phyloP scores from a whole-genome alignment of 140 eudicot species.

The Stevia rebaudiana region DNA sequence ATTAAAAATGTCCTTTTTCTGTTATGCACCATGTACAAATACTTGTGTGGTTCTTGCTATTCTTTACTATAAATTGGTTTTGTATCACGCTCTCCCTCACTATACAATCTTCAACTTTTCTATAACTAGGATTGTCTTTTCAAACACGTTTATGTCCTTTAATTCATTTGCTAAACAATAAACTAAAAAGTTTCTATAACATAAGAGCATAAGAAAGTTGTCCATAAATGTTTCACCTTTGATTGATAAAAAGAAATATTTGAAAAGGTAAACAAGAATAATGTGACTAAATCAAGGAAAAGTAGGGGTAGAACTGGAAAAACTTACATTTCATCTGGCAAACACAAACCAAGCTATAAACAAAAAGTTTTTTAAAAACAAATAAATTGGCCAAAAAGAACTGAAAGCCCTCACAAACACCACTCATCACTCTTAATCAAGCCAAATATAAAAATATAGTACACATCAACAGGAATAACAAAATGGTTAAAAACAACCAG shows the following conservation, averaged over 20 bases:
- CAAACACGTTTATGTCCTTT: background rate
- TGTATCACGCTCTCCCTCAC: background rate
- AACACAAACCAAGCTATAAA: constrained; percentile 24
- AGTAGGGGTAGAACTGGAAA: background rate
- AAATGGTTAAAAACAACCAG: constrained; percentile 26
- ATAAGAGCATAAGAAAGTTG: background rate
- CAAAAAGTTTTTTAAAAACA: constrained; percentile 10
- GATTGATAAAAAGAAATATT: background rate
- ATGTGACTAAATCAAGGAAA: background rate
- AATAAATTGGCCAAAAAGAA: background rate
- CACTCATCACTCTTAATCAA: constrained; percentile 31
- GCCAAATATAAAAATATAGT: constrained; percentile 19
- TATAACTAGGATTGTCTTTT: background rate
- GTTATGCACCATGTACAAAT: background rate
- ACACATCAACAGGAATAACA: constrained; percentile 38
- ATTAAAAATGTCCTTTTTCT: no score
- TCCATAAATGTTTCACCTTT: background rate
- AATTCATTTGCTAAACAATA: background rate
- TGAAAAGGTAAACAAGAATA: background rate
- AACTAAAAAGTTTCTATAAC: background rate
- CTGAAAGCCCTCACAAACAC: constrained; percentile 20
- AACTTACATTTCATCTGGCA: constrained; percentile 4
- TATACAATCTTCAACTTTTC: background rate
- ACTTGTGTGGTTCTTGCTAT: background rate
- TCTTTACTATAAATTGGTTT: background rate